Base-by-base conservation (phyloP, 2,329 filamentous ascomycete species). In the Paraconiothyrium brasiliense region DNA sequence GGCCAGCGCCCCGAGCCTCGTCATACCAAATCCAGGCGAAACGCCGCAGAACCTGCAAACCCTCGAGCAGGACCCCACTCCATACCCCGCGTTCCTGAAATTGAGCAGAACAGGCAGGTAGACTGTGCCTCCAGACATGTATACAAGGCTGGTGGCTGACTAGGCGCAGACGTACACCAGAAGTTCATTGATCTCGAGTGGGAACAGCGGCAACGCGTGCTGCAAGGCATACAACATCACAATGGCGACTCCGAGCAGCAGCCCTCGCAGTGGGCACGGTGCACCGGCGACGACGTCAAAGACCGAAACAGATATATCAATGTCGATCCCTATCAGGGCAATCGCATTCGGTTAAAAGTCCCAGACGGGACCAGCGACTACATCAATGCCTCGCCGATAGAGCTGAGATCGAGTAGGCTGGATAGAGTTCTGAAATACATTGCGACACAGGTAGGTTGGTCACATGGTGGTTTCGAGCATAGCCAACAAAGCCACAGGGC, bases 291-390 rank as follows among this genome's bases (percentile, higher is more conserved):
- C 9, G 84, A 87, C 51, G 82, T 87, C 65, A 84, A 83, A 61
- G 77, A 80, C 39, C 86, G 94, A 68, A 96, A 98, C 78, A 89
- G 95, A 58, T 99, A 98, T 80, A 78, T 84, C 57, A 97, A 98
- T 74, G 92, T 99, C 65, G 90, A 94, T 75, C 93, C 94, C 0
- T 99, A 92, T 88, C 89, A 91, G 64, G 89, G 92, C 75, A 97
- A 96, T 73, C 89, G 95, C 41, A 85, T 99, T 59, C 90, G 88
- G 76, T 86, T 99, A 20, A 85, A 86, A 43, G 94, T 97, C 1
- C 89, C 92, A 1, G 85, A 90, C 16, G 90, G 85, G 73, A 75
- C 81, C 67, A 76, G 79, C 75, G 76, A 87, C 67, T 84, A 87
- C 71, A 85, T 85, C 77, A 85, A 85, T 64, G 83, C 83, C 27